A percentile compares a stretch with the other conserved stretches of the same genome.
These are phyloP conservation scores for Cryptococcus sp. DNA, from an alignment of 1,284 basidiomycete species.

Conservation along the genomic window DNA sequence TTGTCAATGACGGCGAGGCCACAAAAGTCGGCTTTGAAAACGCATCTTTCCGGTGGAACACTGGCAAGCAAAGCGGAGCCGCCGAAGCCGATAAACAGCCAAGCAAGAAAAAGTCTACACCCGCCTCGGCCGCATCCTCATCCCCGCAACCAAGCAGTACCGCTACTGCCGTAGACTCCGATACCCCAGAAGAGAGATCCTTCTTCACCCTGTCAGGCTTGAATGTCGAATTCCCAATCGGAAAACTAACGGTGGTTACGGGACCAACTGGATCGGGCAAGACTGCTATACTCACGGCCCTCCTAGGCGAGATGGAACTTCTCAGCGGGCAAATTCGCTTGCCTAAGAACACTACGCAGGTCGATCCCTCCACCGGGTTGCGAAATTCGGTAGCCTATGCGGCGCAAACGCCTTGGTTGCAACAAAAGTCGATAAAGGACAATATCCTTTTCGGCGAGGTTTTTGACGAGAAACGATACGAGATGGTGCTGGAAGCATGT, in stretches of 20 bases:
- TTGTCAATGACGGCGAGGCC: slow-evolving; percentile 14
- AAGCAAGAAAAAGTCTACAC: not conserved
- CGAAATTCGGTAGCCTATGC: slow-evolving; percentile 78
- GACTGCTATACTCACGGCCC: slow-evolving; percentile 67
- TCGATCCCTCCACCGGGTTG: slow-evolving; percentile 63
- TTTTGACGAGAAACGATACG: slow-evolving; percentile 68
- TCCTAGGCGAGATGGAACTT: slow-evolving; percentile 66
- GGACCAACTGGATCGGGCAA: slow-evolving; percentile 81
- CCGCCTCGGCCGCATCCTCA: slow-evolving; percentile 19
- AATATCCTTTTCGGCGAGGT: slow-evolving; percentile 70
- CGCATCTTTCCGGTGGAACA: slow-evolving; percentile 71
- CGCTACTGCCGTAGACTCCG: slow-evolving; percentile 22
- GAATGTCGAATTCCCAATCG: slow-evolving; percentile 67
- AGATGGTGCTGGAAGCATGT: slow-evolving; percentile 73
- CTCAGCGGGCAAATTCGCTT: slow-evolving; percentile 63
- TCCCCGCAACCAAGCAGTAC: slow-evolving; percentile 18
- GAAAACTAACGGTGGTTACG: slow-evolving; percentile 66
- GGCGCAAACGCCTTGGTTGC: slow-evolving; percentile 82
- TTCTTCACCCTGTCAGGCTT: slow-evolving; percentile 68
- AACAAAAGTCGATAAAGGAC: slow-evolving; percentile 59
- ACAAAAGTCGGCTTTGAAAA: slow-evolving; percentile 64
- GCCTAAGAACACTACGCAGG: slow-evolving; percentile 63
- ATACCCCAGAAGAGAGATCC: slow-evolving; percentile 10
- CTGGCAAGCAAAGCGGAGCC: slow-evolving; percentile 40
- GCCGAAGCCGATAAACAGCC: slow-evolving; percentile 27